A percentile compares a stretch with the other conserved stretches of the same genome.
Evolutionary conservation across 2,329 filamentous ascomycete species (phyloP).

Genomic region (Penicillium paneum): DNA sequence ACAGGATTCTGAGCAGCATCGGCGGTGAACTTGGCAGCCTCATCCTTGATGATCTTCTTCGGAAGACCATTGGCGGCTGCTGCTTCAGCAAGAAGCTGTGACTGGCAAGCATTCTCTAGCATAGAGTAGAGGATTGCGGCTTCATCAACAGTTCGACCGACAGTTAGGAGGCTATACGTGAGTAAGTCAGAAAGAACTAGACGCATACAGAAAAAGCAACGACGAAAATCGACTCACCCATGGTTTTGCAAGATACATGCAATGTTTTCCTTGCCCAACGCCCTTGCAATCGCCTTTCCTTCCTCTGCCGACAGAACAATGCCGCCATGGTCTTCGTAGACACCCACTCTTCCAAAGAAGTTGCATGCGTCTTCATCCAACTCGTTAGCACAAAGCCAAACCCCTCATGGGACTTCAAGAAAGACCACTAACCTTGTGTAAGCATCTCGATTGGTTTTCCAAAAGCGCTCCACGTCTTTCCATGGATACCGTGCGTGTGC

Average conservation of each 20-base stretch:
- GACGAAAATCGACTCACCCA: slow-evolving; percentile 24
- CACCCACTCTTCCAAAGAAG: slow-evolving; percentile 37
- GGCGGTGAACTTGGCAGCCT: slow-evolving; percentile 37
- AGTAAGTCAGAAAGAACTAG: slow-evolving; percentile 15
- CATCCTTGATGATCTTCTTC: slow-evolving; percentile 34
- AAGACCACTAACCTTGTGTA: slow-evolving; percentile 51
- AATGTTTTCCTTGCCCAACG: slow-evolving; percentile 41
- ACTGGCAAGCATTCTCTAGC: slow-evolving; percentile 43
- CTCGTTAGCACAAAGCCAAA: background rate
- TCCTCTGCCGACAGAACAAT: slow-evolving; percentile 42
- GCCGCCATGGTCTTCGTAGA: slow-evolving; percentile 43
- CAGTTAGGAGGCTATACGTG: slow-evolving; percentile 36
- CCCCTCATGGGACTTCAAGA: background rate
- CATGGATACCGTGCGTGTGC: slow-evolving; percentile 58
- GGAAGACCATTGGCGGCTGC: slow-evolving; percentile 39
- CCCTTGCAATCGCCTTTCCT: slow-evolving; percentile 37
- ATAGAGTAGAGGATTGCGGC: slow-evolving; percentile 40
- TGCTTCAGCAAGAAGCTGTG: slow-evolving; percentile 42
- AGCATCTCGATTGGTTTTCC: slow-evolving; percentile 59
- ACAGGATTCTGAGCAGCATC: slow-evolving; percentile 37
- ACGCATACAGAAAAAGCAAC: background rate
- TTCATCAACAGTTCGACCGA: slow-evolving; percentile 42
- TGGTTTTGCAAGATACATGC: slow-evolving; percentile 44
- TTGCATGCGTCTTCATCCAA: slow-evolving; percentile 36
- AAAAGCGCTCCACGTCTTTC: slow-evolving; percentile 60